Evolutionary conservation across 495 filamentous ascomycete species (phyloP).

Genomic region (Tuber brumale): DNA sequence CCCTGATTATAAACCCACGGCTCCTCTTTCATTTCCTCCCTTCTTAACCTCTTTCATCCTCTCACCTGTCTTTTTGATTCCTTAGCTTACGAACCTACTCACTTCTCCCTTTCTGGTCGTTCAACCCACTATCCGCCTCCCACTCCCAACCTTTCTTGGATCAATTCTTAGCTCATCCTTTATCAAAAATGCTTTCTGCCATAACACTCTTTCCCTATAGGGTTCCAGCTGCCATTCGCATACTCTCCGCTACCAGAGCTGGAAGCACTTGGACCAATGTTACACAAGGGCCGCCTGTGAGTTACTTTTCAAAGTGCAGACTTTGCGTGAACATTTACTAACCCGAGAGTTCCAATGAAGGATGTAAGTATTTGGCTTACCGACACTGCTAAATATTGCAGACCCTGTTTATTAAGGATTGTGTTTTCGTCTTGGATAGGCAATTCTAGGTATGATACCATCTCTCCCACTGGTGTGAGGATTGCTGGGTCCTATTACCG

Average conservation of each 20-base stretch:
- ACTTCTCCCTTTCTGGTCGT: not conserved
- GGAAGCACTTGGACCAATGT: constrained; percentile 84
- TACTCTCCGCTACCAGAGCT: constrained; percentile 55
- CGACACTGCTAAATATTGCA: constrained; percentile 18
- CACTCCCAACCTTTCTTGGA: not conserved
- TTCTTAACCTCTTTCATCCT: not conserved
- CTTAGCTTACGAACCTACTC: not conserved
- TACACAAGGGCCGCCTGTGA: constrained; percentile 86
- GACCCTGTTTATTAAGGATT: constrained; percentile 21
- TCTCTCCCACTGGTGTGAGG: not conserved
- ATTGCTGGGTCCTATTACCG: not conserved
- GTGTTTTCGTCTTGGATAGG: constrained; percentile 48
- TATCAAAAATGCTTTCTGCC: constrained; percentile 51
- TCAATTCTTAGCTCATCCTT: constrained; percentile 3
- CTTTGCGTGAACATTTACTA: constrained; percentile 23
- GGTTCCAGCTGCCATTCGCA: constrained; percentile 49
- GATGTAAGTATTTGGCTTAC: constrained; percentile 51
- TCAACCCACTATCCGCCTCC: not conserved
- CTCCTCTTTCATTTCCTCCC: not conserved
- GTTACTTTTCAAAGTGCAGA: constrained; percentile 40
- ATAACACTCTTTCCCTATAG: constrained; percentile 49
- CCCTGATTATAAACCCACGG: not conserved
- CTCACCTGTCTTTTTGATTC: not conserved
- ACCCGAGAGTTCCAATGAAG: constrained; percentile 45
- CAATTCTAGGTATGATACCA: constrained; percentile 62